Evolutionary conservation across 2,329 filamentous ascomycete genomes (phyloP).

Genomic region (Aspergillus alliaceus): DNA sequence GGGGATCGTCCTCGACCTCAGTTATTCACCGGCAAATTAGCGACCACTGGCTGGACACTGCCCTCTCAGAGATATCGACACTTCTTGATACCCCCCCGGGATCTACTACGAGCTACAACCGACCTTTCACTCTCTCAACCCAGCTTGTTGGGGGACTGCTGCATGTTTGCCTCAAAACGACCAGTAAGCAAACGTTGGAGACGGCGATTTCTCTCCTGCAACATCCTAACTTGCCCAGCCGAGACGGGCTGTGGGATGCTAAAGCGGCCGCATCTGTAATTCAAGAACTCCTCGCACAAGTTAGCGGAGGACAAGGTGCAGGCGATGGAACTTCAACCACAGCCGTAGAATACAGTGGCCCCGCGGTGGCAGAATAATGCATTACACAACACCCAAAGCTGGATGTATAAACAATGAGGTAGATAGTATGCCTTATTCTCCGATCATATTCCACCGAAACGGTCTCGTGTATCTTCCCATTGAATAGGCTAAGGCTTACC

Average conservation of each 20-base stretch:
- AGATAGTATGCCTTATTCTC: background rate
- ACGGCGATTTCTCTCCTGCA: conserved; percentile 17
- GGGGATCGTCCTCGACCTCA: background rate
- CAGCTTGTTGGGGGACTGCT: conserved; percentile 24
- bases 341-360: background rate
- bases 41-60: background rate
- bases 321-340: background rate
- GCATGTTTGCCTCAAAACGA: conserved; percentile 24
- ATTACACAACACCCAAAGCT: background rate
- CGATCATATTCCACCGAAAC: background rate
- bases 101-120: background rate
- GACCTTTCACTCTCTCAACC: conserved; percentile 22
- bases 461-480: background rate
- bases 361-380: background rate
- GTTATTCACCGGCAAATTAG: no score
- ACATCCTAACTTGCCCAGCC: conserved; percentile 12
- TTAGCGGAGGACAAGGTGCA: background rate
- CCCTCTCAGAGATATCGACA: background rate
- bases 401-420: background rate
- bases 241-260: conserved; percentile 26
- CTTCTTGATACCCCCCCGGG: background rate
- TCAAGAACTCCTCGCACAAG: background rate
- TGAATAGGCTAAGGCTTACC: background rate
- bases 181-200: conserved; percentile 5
- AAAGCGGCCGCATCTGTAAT: conserved; percentile 15